phyloP scores from a whole-genome alignment of 352 stramenopile genomes.

The Globisporangium radiosum region DNA sequence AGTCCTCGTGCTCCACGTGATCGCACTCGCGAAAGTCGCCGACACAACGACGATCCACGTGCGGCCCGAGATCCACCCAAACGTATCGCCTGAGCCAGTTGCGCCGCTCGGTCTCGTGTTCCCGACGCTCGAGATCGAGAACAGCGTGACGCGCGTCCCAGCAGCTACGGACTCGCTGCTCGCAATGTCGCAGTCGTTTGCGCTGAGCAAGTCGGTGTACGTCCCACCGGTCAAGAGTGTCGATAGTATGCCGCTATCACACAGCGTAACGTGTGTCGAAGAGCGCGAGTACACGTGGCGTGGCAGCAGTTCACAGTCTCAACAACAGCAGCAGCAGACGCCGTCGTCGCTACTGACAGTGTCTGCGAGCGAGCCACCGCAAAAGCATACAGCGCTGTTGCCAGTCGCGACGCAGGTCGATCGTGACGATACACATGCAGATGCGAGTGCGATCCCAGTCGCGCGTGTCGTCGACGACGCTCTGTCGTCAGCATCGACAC shows the following conservation, averaged over 20 bases:
- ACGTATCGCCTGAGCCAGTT: conserved; percentile 77
- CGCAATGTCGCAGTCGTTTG: conserved; percentile 20
- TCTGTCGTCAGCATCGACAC: background rate
- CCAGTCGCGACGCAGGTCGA: background rate
- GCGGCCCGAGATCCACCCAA: conserved; percentile 67
- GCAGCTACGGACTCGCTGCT: conserved; percentile 26
- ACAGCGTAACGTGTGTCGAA: conserved; percentile 40
- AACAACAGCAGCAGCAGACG: background rate
- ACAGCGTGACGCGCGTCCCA: conserved; percentile 26
- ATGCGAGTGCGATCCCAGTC: conserved; percentile 33
- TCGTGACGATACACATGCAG: background rate
- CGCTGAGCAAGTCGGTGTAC: conserved; percentile 59
- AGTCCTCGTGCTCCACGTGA: conserved; percentile 69
- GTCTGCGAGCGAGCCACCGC: no score
- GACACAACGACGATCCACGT: conserved; percentile 61
- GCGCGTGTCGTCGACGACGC: conserved; percentile 40
- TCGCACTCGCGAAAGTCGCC: conserved; percentile 50
- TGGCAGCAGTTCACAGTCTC: background rate
- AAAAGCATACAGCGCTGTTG: background rate
- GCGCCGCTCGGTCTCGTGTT: conserved; percentile 62
- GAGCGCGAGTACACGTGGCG: conserved; percentile 45
- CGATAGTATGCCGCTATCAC: conserved; percentile 28
- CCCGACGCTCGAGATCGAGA: conserved; percentile 53
- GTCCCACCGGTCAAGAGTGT: conserved; percentile 35
- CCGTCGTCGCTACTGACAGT: conserved; percentile 2